Conservation (phyloP, 1,139 yeast species). For the Meyerozyma carpophila region DNA sequence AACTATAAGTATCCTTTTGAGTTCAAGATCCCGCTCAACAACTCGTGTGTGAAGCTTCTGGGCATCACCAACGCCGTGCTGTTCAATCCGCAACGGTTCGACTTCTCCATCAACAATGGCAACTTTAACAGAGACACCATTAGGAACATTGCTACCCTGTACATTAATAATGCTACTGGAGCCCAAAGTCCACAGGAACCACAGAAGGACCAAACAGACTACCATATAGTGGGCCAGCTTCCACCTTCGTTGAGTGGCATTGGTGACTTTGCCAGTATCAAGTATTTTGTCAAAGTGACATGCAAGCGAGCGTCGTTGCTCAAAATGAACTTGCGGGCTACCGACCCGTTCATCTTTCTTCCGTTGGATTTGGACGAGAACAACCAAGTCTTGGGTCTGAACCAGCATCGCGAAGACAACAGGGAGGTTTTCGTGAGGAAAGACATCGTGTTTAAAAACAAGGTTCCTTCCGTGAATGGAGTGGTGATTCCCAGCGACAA, state of each 20-base stretch:
- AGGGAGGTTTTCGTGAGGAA: conserved; percentile 38
- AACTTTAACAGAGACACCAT: conserved; percentile 20
- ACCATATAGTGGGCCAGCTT: conserved; percentile 40
- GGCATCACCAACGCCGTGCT: conserved; percentile 39
- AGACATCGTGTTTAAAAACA: conserved; percentile 30
- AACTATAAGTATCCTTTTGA: conserved; percentile 53
- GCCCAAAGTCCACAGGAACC: neutral
- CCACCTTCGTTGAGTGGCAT: conserved; percentile 55
- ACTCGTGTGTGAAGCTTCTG: conserved; percentile 40
- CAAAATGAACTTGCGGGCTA: conserved; percentile 43
- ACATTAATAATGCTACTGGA: conserved; percentile 5
- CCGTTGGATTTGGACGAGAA: conserved; percentile 43
- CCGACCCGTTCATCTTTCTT: conserved; percentile 47
- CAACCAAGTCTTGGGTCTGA: conserved; percentile 18
- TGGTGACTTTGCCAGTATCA: conserved; percentile 42
- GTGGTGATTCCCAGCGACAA: conserved; percentile 19
- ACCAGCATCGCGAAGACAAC: conserved; percentile 23
- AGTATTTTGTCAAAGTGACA: conserved; percentile 55
- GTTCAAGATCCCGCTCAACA: conserved; percentile 48
- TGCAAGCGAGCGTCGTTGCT: conserved; percentile 51
- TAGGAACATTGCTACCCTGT: conserved; percentile 18
- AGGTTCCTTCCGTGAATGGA: conserved; percentile 43
- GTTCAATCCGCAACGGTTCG: conserved; percentile 28
- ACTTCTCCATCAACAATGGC: conserved; percentile 32
- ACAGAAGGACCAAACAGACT: conserved; percentile 8